A percentile compares a stretch with the other conserved stretches of the same genome.
phyloP scores from a whole-genome alignment of 148 eudicot genomes.

The Rhododendron simsii region DNA sequence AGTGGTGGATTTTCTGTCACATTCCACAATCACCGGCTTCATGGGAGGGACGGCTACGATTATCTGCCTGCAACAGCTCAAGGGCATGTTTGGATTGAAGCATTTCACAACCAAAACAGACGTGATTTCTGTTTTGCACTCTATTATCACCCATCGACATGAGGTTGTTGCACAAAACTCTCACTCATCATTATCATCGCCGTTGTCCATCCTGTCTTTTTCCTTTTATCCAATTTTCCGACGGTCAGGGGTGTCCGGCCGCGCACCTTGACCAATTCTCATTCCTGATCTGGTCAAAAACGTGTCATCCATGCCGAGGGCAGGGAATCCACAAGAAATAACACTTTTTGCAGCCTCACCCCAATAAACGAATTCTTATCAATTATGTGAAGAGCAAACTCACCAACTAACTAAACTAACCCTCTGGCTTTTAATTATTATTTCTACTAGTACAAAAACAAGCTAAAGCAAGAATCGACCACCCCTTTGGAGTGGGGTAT shows the following conservation, averaged over 20 bases:
- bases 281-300: no score
- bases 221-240: no score
- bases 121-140: constrained; percentile 43
- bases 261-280: no score
- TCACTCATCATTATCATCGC: background rate
- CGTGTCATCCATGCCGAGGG: no score
- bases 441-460: no score
- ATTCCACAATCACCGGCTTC: constrained; percentile 84
- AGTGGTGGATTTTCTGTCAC: constrained; percentile 85
- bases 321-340: no score
- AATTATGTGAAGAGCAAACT: no score
- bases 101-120: constrained; percentile 69
- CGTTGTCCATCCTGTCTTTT: background rate
- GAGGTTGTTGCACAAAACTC: constrained; percentile 40
- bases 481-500: background rate
- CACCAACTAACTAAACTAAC: no score
- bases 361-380: no score
- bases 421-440: no score
- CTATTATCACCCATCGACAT: constrained; percentile 33
- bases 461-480: background rate
- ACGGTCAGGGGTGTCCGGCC: no score
- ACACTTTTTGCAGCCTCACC: no score
- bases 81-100: constrained; percentile 65
- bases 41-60: constrained; percentile 92
- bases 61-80: constrained; percentile 74